These are phyloP conservation scores for Porphyrellus cyaneotinctus DNA, from an alignment of 768 basidiomycete genomes.

Conservation along the genomic window DNA sequence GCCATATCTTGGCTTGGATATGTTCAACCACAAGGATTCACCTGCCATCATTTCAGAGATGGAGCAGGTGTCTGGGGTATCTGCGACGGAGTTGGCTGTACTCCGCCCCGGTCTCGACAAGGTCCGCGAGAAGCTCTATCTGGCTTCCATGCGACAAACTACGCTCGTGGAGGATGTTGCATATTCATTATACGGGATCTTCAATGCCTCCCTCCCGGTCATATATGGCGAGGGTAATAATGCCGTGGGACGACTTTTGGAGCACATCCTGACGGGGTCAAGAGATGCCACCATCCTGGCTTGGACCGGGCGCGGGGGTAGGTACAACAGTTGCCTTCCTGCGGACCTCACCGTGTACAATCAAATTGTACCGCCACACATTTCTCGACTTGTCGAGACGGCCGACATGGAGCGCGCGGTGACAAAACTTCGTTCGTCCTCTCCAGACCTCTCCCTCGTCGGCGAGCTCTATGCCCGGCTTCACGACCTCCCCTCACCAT, in stretches of 20 bases:
- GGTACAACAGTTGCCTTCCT: slow-evolving; percentile 10
- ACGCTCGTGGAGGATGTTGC: slow-evolving; percentile 5
- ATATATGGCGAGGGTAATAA: slow-evolving; percentile 8
- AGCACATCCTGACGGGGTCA: slow-evolving; percentile 12
- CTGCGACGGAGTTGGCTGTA: neutral
- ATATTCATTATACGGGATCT: slow-evolving; percentile 15
- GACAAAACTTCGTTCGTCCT: neutral
- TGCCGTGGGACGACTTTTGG: slow-evolving; percentile 12
- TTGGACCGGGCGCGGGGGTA: slow-evolving; percentile 11
- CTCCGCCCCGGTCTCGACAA: slow-evolving; percentile 9
- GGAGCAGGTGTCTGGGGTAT: neutral
- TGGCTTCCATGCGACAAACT: slow-evolving; percentile 10
- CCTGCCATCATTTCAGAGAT: slow-evolving; percentile 6
- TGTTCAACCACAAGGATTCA: neutral
- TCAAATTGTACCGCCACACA: neutral
- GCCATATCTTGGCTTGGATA: neutral
- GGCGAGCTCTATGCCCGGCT: neutral
- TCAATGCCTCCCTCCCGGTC: slow-evolving; percentile 1
- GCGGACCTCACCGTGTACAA: neutral
- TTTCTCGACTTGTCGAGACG: neutral
- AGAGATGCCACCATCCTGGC: slow-evolving; percentile 10
- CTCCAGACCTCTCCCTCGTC: slow-evolving; percentile 23
- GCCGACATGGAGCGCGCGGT: neutral
- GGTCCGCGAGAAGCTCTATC: slow-evolving; percentile 17
- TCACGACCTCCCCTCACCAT: neutral